Conservation (phyloP, 495 filamentous ascomycete species). For the Tuber borchii region DNA sequence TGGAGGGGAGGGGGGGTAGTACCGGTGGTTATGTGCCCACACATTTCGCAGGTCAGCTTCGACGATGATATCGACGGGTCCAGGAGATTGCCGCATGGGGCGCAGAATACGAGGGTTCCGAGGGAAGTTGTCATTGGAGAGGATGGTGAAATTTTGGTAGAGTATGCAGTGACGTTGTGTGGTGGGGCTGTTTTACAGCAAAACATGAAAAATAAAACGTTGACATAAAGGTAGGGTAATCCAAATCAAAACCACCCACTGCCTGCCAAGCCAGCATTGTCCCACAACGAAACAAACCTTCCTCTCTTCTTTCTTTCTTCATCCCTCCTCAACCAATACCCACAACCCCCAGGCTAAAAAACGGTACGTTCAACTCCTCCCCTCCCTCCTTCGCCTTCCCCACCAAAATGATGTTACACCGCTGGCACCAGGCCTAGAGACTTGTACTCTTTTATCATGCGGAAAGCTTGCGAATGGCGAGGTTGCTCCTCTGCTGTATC, state of each 20-base stretch:
- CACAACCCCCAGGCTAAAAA: background rate
- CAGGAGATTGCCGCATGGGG: constrained; percentile 84
- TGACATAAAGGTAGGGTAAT: background rate
- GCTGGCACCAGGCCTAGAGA: constrained; percentile 43
- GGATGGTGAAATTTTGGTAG: background rate
- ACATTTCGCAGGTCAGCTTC: constrained; percentile 75
- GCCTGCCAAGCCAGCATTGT: background rate
- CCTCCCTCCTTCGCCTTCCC: background rate
- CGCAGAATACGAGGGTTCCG: constrained; percentile 88
- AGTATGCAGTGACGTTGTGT: background rate
- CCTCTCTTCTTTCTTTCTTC: background rate
- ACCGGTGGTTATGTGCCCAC: constrained; percentile 79
- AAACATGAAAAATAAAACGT: background rate
- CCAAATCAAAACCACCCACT: background rate
- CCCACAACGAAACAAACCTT: background rate
- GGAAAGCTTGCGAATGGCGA: constrained; percentile 37
- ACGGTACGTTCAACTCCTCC: background rate
- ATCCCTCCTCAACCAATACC: background rate
- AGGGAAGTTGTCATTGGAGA: constrained; percentile 65
- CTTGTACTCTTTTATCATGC: constrained; percentile 41
- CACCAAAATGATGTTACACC: constrained; percentile 38
- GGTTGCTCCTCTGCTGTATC: constrained; percentile 32
- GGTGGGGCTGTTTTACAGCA: background rate
- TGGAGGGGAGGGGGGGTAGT: constrained; percentile 7
- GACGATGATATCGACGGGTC: constrained; percentile 67